A percentile compares a stretch with the other conserved stretches of the same genome.
These are phyloP conservation scores for Epichloe baconii DNA, from an alignment of 2,329 filamentous ascomycete genomes.

Conservation along the genomic window DNA sequence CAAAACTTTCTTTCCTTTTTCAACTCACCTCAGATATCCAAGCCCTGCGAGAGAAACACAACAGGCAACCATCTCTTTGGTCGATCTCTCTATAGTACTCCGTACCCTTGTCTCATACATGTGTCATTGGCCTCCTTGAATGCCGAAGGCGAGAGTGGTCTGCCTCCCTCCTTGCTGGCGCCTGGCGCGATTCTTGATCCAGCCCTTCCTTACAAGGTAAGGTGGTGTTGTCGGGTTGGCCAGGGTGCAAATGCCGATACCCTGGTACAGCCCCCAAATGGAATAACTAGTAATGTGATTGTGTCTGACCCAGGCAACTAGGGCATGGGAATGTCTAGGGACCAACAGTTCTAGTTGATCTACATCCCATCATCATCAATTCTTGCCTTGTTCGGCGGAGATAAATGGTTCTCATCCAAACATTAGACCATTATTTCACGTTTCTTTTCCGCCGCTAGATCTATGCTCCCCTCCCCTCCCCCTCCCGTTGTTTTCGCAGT, in stretches of 20 bases:
- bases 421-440: neutral
- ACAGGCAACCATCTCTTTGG: neutral
- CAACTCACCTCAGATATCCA: too few relatives aligned
- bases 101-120: neutral
- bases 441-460: neutral
- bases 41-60: neutral
- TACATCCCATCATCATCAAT: neutral
- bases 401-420: neutral
- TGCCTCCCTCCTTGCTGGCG: conserved; percentile 5
- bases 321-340: neutral
- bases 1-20: too few relatives aligned
- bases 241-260: conserved; percentile 1
- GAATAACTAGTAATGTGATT: neutral
- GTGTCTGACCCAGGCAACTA: neutral
- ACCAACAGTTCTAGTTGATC: neutral
- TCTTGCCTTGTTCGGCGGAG: neutral
- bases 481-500: too few relatives aligned
- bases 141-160: conserved; percentile 1
- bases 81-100: neutral
- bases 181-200: conserved; percentile 8
- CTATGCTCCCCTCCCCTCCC: neutral
- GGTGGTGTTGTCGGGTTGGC: conserved; percentile 2
- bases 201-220: conserved; percentile 1
- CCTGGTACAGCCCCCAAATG: neutral
- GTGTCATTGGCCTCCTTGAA: neutral